Evolutionary conservation across 208 protist genomes (phyloP).

Genomic region (Leishmania arabica): DNA sequence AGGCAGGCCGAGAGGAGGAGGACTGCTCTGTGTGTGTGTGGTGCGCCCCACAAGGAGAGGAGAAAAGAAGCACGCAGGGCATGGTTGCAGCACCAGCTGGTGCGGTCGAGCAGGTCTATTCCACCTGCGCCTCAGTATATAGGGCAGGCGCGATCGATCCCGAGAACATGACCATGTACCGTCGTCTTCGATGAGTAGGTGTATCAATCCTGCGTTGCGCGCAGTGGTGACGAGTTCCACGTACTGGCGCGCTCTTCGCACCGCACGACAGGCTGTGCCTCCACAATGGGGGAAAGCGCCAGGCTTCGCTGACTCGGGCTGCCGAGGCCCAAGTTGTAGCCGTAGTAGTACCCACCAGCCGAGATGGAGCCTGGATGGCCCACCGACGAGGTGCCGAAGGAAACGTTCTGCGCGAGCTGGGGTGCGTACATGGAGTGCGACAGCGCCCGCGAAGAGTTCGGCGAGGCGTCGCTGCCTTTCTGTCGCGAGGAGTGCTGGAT

Average conservation of each 20-base stretch:
- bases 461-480: constrained; percentile 13
- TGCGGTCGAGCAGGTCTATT: background rate
- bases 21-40: background rate
- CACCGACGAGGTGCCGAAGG: constrained; percentile 1
- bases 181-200: background rate
- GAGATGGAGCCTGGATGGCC: constrained; percentile 11
- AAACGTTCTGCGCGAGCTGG: constrained; percentile 10
- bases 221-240: background rate
- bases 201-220: background rate
- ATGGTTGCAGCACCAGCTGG: background rate
- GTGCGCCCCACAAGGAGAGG: background rate
- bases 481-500: constrained; percentile 14
- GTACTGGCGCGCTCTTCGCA: background rate
- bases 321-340: constrained; percentile 31
- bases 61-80: background rate
- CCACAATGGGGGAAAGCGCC: background rate
- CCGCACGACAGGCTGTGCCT: background rate
- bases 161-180: background rate
- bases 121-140: background rate
- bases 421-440: constrained; percentile 8
- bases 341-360: constrained; percentile 33
- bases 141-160: background rate
- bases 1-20: background rate
- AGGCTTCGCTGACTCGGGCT: constrained; percentile 19
- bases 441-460: constrained; percentile 3